These are phyloP conservation scores for Oehlia diaphana DNA, from an alignment of 192 early-diverging fungal genomes.

Conservation along the genomic window DNA sequence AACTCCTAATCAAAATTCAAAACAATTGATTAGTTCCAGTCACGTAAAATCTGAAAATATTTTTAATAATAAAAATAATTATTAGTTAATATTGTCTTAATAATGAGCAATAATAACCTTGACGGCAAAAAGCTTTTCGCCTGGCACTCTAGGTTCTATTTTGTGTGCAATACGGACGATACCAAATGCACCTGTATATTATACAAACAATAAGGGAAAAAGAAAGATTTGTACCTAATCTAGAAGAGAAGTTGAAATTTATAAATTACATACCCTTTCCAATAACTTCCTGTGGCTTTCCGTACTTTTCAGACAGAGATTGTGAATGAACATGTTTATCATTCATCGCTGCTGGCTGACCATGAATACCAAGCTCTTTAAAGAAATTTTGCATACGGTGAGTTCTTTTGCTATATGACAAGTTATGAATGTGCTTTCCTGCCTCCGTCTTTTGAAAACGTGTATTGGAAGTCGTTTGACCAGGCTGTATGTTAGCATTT, in stretches of 20 bases:
- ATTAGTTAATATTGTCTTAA: not conserved
- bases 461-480: not conserved
- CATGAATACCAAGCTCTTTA: slow-evolving; percentile 20
- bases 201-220: not conserved
- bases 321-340: not conserved
- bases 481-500: not conserved
- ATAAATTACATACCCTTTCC: slow-evolving; percentile 31
- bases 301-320: slow-evolving; percentile 40
- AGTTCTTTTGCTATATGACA: not conserved
- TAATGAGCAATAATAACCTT: slow-evolving; percentile 36
- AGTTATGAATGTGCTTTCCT: not conserved
- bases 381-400: slow-evolving; percentile 13
- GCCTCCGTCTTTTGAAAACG: not conserved
- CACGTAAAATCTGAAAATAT: not conserved
- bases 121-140: slow-evolving; percentile 45
- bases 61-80: too few relatives aligned
- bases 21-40: not conserved
- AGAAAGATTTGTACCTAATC: not conserved
- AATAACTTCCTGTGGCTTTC: slow-evolving; percentile 43
- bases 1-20: slow-evolving; percentile 67
- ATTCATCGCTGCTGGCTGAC: not conserved
- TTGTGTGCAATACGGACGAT: slow-evolving; percentile 45
- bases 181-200: slow-evolving; percentile 40
- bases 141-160: slow-evolving; percentile 31
- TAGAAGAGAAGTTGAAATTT: not conserved